Percentiles rank a stretch among this genome's conserved stretches.
Evolutionary conservation across 768 basidiomycete genomes (phyloP).

Genomic region (Amanita fuliginea): DNA sequence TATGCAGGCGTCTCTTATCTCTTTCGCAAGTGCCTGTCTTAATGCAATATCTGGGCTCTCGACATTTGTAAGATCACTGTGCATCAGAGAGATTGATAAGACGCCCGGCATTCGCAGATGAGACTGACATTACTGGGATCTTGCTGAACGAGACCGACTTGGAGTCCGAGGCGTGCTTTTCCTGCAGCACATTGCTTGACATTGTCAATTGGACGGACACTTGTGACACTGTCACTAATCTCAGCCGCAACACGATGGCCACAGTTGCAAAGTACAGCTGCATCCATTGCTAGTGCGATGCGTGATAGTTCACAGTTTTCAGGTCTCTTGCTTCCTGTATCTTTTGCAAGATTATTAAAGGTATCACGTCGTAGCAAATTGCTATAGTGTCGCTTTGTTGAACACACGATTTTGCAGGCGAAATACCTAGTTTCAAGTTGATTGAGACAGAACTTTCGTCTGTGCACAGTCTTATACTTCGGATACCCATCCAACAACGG

Average conservation of each 20-base stretch:
- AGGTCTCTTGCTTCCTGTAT: conserved; percentile 61
- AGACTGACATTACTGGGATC: conserved; percentile 27
- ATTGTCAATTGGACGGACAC: no score
- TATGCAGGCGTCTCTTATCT: conserved; percentile 67
- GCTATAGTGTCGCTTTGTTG: background rate
- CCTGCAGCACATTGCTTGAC: conserved; percentile 11
- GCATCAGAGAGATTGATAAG: background rate
- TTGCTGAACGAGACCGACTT: background rate
- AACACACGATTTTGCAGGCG: conserved; percentile 37
- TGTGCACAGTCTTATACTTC: conserved; percentile 16
- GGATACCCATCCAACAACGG: background rate
- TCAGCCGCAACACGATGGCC: conserved; percentile 4
- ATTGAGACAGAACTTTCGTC: conserved; percentile 65
- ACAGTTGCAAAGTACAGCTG: conserved; percentile 28
- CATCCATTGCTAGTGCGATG: background rate
- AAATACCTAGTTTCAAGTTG: conserved; percentile 84
- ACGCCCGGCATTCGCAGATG: background rate
- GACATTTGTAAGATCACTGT: conserved; percentile 35
- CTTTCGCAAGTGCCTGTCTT: conserved; percentile 35
- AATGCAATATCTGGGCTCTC: conserved; percentile 23
- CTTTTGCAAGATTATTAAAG: conserved; percentile 95
- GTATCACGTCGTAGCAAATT: conserved; percentile 25
- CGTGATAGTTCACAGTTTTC: conserved; percentile 1
- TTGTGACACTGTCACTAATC: no score
- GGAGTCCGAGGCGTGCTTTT: conserved; percentile 6